Conservation (phyloP, 176 grass and related monocot genomes). For the Oryza officinalis region DNA sequence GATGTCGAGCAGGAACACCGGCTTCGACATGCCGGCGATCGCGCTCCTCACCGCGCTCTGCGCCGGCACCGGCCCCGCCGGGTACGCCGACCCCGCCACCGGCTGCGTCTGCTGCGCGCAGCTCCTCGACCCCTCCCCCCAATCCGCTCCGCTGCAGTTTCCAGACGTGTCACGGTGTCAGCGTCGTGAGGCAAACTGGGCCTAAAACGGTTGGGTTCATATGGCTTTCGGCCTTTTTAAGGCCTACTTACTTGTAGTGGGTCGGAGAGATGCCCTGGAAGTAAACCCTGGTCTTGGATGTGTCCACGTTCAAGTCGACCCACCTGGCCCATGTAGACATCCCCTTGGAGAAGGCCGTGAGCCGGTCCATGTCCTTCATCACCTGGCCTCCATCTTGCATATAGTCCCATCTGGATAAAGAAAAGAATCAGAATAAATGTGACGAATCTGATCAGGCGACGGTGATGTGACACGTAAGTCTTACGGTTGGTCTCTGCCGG, state of each 20-base stretch:
- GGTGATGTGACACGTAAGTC: neutral
- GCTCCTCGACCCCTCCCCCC: constrained; percentile 55
- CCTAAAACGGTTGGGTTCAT: neutral
- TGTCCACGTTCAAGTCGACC: constrained; percentile 74
- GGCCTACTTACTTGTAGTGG: constrained; percentile 65
- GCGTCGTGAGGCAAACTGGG: neutral
- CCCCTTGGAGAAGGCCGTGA: constrained; percentile 85
- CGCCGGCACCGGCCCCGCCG: constrained; percentile 50
- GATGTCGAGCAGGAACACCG: constrained; percentile 85
- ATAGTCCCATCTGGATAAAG: constrained; percentile 74
- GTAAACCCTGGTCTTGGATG: constrained; percentile 69
- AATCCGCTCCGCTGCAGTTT: constrained; percentile 60
- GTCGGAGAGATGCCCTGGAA: constrained; percentile 96
- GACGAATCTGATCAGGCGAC: neutral
- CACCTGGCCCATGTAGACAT: constrained; percentile 87
- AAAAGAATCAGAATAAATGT: neutral
- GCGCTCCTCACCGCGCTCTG: constrained; percentile 58
- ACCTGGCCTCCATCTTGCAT: constrained; percentile 68
- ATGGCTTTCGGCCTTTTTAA: neutral
- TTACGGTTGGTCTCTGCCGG: constrained; percentile 77
- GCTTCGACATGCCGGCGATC: constrained; percentile 63
- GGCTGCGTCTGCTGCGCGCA: constrained; percentile 68
- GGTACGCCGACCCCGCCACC: constrained; percentile 61
- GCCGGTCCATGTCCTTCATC: constrained; percentile 78
- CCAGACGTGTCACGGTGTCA: neutral